Conservation (phyloP, 2,329 filamentous ascomycete genomes). For the Epichloe scottii region DNA sequence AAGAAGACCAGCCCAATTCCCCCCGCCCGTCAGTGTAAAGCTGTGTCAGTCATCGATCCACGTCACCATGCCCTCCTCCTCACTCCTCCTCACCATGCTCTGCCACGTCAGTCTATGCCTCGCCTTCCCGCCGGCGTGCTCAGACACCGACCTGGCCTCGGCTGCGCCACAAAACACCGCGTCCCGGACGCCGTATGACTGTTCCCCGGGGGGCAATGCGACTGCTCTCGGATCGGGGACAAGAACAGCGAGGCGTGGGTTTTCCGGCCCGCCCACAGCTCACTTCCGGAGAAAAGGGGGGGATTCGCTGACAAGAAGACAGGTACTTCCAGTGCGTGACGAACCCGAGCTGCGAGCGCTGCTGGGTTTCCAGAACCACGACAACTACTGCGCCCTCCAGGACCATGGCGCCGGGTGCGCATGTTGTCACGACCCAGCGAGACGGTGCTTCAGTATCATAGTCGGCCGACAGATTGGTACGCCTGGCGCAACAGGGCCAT, state of each 20-base stretch:
- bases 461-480: too few relatives aligned
- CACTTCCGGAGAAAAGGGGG: background rate
- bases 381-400: background rate
- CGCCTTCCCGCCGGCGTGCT: background rate
- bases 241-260: slow-evolving; percentile 18
- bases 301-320: too few relatives aligned
- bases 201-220: slow-evolving; percentile 14
- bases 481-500: background rate
- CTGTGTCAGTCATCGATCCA: too few relatives aligned
- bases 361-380: slow-evolving; percentile 4
- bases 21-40: too few relatives aligned
- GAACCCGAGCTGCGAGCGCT: slow-evolving; percentile 18
- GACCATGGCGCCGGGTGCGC: slow-evolving; percentile 1
- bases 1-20: too few relatives aligned
- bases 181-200: slow-evolving; percentile 4
- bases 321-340: slow-evolving; percentile 25
- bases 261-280: background rate
- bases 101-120: background rate
- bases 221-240: slow-evolving; percentile 16
- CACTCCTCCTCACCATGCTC: too few relatives aligned
- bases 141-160: background rate
- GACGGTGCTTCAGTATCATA: too few relatives aligned
- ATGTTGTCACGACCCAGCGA: background rate
- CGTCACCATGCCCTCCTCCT: too few relatives aligned
- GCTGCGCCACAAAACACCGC: too few relatives aligned